Conservation (phyloP, 2,329 filamentous ascomycete genomes). For the Teratosphaeria gauchensis region DNA sequence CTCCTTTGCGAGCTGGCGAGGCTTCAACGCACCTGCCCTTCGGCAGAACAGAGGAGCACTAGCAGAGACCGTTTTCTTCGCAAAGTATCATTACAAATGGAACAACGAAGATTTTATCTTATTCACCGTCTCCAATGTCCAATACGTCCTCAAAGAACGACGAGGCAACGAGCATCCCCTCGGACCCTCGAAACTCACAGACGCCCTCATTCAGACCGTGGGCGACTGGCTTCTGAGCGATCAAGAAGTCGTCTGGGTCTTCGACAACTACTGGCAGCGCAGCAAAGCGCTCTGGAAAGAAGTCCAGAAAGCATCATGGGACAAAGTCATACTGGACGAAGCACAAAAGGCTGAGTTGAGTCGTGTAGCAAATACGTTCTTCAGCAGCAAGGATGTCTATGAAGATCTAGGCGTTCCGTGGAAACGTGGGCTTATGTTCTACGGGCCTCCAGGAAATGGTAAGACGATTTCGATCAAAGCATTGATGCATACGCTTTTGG, state of each 20-base stretch:
- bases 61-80: constrained; percentile 31
- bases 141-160: constrained; percentile 34
- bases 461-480: constrained; percentile 34
- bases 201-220: constrained; percentile 29
- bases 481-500: constrained; percentile 32
- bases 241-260: constrained; percentile 35
- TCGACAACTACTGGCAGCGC: constrained; percentile 32
- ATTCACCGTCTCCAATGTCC: constrained; percentile 27
- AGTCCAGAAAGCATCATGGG: constrained; percentile 34
- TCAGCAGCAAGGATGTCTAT: constrained; percentile 30
- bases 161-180: constrained; percentile 22
- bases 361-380: constrained; percentile 33
- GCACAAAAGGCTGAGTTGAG: constrained; percentile 35
- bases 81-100: constrained; percentile 32
- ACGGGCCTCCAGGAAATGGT: constrained; percentile 31
- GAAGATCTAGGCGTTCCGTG: constrained; percentile 36
- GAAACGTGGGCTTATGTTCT: constrained; percentile 35
- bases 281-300: constrained; percentile 29
- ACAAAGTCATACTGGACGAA: constrained; percentile 39
- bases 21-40: constrained; percentile 24
- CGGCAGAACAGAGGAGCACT: constrained; percentile 24
- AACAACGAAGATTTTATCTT: constrained; percentile 30
- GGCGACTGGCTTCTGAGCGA: constrained; percentile 29
- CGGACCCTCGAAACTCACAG: constrained; percentile 27
- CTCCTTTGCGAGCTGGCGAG: constrained; percentile 29